Conservation (phyloP, 2,329 filamentous ascomycete species). For the Cercospora citrullina region DNA sequence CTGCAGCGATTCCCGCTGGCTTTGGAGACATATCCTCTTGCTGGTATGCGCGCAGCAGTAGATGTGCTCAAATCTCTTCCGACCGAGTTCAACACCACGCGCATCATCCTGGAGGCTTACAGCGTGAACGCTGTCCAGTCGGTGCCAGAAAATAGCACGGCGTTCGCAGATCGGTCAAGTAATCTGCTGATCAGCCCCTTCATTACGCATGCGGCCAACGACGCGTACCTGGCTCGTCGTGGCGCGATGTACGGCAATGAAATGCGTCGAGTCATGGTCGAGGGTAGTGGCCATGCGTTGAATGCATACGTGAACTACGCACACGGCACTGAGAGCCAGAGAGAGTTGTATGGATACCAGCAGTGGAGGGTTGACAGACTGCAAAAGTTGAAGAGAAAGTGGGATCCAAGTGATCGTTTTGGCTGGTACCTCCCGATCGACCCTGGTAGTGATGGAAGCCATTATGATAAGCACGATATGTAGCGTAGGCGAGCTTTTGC, state of each 20-base stretch:
- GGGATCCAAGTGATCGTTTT: conserved; percentile 44
- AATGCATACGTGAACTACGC: conserved; percentile 49
- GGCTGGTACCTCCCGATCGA: conserved; percentile 12
- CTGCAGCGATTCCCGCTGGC: conserved; percentile 1
- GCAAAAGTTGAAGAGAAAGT: conserved; percentile 50
- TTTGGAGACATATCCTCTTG: background rate
- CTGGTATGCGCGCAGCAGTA: background rate
- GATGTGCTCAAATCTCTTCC: conserved; percentile 8
- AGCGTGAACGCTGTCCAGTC: conserved; percentile 5
- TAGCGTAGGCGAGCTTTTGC: background rate
- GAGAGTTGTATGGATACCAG: conserved; percentile 56
- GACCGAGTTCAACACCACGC: background rate
- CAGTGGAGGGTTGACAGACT: conserved; percentile 52
- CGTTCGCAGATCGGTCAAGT: background rate
- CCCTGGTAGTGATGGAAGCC: background rate
- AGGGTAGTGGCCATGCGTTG: conserved; percentile 5
- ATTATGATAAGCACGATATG: background rate
- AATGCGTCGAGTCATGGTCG: conserved; percentile 3
- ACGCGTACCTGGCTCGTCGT: background rate
- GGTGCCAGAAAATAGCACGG: background rate
- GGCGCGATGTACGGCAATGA: conserved; percentile 10
- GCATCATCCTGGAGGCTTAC: conserved; percentile 13
- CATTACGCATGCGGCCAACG: background rate
- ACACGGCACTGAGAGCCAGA: conserved; percentile 38
- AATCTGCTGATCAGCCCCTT: conserved; percentile 1